Percentiles rank a stretch among this genome's conserved stretches.
These are phyloP conservation scores for Sextonia rubra DNA, from an alignment of 164 flowering plant genomes.

Conservation along the genomic window DNA sequence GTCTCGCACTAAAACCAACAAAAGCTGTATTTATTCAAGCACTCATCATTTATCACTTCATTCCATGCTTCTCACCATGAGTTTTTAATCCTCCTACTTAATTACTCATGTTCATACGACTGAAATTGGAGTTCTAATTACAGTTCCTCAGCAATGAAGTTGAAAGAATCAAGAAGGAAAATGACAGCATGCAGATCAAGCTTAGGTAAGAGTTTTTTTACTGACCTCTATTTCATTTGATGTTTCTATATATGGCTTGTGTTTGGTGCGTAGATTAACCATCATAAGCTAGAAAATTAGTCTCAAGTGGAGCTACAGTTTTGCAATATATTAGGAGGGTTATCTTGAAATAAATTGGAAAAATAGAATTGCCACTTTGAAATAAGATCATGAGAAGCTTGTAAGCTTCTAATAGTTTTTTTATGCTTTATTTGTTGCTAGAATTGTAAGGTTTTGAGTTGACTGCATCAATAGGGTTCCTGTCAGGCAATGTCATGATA, in stretches of 20 bases:
- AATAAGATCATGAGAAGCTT: neutral
- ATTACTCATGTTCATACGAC: neutral
- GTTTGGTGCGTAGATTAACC: neutral
- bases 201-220: constrained; percentile 45
- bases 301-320: too few species aligned
- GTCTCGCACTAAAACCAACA: too few species aligned
- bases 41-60: neutral
- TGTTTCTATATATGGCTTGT: neutral
- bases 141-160: constrained; percentile 71
- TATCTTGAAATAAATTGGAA: neutral
- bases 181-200: constrained; percentile 74
- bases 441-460: too few species aligned
- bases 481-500: too few species aligned
- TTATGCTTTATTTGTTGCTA: too few species aligned
- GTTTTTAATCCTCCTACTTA: neutral
- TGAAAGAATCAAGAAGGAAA: constrained; percentile 86
- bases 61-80: neutral
- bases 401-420: too few species aligned
- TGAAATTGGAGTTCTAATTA: constrained; percentile 1
- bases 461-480: too few species aligned
- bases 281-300: neutral
- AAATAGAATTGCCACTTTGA: neutral
- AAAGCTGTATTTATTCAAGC: neutral
- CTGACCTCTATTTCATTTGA: neutral
- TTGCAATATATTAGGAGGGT: too few species aligned